phyloP scores from a whole-genome alignment of 2,329 filamentous ascomycete genomes.

The Cadophora gregata region DNA sequence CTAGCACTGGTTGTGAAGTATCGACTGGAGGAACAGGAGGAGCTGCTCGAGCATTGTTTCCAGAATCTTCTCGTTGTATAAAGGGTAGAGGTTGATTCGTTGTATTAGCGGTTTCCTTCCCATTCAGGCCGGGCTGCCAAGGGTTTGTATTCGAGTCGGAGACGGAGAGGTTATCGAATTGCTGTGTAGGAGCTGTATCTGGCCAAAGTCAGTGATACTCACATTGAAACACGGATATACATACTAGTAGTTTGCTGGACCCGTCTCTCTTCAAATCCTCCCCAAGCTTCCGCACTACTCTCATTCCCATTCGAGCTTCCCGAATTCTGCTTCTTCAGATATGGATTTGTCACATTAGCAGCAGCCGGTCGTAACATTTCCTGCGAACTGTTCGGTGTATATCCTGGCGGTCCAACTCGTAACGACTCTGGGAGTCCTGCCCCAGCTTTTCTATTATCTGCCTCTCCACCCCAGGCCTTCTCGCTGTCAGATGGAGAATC shows the following conservation, averaged over 20 bases:
- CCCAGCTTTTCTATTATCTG: conserved; percentile 18
- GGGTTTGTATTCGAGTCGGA: conserved; percentile 41
- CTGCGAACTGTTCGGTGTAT: conserved; percentile 35
- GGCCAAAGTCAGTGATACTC: background rate
- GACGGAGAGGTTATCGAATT: conserved; percentile 39
- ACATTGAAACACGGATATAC: background rate
- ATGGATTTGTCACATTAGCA: conserved; percentile 42
- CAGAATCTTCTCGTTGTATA: conserved; percentile 37
- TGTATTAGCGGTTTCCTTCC: too few species aligned
- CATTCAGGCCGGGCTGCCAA: conserved; percentile 40
- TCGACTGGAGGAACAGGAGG: conserved; percentile 27
- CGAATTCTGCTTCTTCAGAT: conserved; percentile 35
- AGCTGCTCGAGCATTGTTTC: conserved; percentile 38
- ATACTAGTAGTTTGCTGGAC: conserved; percentile 34
- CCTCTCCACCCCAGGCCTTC: conserved; percentile 38
- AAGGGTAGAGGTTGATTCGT: conserved; percentile 29
- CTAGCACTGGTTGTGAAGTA: conserved; percentile 33
- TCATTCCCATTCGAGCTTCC: conserved; percentile 33
- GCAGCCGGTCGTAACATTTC: conserved; percentile 32
- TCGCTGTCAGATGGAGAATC: conserved; percentile 31
- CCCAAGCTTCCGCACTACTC: conserved; percentile 42
- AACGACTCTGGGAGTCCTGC: conserved; percentile 38
- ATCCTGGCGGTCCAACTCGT: conserved; percentile 37
- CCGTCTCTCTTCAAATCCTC: conserved; percentile 32
- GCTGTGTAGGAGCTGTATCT: conserved; percentile 27